Evolutionary conservation across 805 yeast species (phyloP), one percentile per base, ranked within the genome.

Genomic region (Lachancea dasiensis): DNA sequence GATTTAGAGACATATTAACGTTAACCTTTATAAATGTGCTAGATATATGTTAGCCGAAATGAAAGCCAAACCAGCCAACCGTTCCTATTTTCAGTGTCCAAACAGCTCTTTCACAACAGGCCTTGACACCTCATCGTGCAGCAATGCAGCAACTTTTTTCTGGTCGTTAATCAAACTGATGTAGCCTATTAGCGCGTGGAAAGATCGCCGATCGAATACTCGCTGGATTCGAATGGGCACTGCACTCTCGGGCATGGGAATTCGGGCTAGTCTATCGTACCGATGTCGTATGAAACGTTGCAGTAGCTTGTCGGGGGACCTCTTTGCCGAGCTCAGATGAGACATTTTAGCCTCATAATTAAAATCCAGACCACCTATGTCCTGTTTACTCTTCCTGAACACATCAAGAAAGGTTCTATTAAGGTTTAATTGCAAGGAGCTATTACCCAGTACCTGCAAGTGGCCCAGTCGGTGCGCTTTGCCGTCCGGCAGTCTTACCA

Each of bases 121-220:
- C 18, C 22, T 45, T 39, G 58, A 34, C 4, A 60, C 40, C 23
- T 29, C 41, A 3, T 46, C 44, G 10, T 36, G 34, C 8, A 59
- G 41, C 23, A 57, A 52, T 14, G 31, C 14, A 3, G 37, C 18
- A 3, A 61, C 54, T 5, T 24, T 31, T 6, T 39, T 31, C 7
- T 42, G 41, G 3, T 54, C 55, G 31, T 53, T 44, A 4, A 40
- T 28, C 7, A 39, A 36, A 4, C 47, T 39, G 13, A 60, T 15
- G 17, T 52, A 40, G 5, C 64, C 65, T 9, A 60, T 43, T 11
- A 56, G 27, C 3, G 48, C 51, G 34, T 42, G 41, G 11, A 58
- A 36, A 7, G 51, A 37, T 19, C 39, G 40, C 27, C 39, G 47
- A 32, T 46, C 51, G 15, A 41, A 46, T 14, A 25, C 40, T 10